Conservation (phyloP, 257 asterid genomes). For the Echites panduratus region DNA sequence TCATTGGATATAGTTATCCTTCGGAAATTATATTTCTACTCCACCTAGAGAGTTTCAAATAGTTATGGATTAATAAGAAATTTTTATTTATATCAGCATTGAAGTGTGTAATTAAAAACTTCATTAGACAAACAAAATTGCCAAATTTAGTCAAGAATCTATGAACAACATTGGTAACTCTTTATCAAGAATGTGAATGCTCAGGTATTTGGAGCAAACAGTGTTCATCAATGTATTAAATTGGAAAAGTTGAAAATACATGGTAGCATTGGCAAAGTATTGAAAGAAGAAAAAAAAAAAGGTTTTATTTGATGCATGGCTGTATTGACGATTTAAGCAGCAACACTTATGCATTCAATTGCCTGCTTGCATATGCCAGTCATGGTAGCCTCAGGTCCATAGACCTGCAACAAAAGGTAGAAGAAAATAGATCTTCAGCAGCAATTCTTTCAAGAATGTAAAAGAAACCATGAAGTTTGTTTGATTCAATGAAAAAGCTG, state of each 20-base stretch:
- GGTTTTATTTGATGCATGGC: conserved; percentile 1
- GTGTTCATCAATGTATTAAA: not conserved
- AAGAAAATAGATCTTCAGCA: not conserved
- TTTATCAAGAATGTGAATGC: no score
- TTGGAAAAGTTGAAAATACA: not conserved
- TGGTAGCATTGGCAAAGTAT: not conserved
- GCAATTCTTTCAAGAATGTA: not conserved
- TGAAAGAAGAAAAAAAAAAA: not conserved
- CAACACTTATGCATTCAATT: conserved; percentile 83
- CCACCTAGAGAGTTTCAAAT: no score
- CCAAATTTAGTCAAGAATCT: no score
- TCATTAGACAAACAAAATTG: no score
- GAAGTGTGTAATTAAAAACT: no score
- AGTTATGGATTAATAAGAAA: no score
- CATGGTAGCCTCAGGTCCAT: conserved; percentile 98
- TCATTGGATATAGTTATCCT: no score
- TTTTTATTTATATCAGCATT: no score
- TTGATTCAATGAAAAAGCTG: not conserved
- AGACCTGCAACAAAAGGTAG: conserved; percentile 43
- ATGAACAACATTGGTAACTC: no score
- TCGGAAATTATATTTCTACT: no score
- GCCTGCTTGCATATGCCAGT: conserved; percentile 97
- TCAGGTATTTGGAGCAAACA: no score
- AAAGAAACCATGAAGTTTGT: not conserved
- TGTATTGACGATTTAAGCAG: conserved; percentile 43